Conservation (phyloP, 768 basidiomycete species). For the Collybia sordida region DNA sequence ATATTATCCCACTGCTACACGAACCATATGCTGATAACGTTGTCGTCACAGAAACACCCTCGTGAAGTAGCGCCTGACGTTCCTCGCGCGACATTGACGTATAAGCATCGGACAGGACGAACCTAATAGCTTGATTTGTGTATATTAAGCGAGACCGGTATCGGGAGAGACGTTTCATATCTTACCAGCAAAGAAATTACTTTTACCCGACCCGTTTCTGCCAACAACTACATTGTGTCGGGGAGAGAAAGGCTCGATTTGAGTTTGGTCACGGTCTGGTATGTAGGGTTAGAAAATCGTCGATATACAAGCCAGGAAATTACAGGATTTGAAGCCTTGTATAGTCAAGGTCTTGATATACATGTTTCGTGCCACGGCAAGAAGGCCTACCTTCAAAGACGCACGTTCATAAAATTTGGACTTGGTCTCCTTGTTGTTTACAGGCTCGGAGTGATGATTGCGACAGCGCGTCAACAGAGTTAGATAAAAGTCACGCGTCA, state of each 20-base stretch:
- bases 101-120: constrained; percentile 96
- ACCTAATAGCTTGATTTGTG: constrained; percentile 77
- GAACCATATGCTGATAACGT: constrained; percentile 90
- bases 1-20: not conserved
- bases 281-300: constrained; percentile 4
- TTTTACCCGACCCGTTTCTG: constrained; percentile 96
- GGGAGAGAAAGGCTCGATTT: constrained; percentile 93
- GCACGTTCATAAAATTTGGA: no score
- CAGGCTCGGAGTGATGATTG: not conserved
- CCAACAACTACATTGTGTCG: constrained; percentile 97
- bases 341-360: constrained; percentile 89
- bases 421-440: not conserved
- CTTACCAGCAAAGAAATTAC: constrained; percentile 95
- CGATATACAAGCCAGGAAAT: constrained; percentile 19
- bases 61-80: constrained; percentile 89
- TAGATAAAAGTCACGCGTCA: not conserved
- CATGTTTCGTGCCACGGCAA: constrained; percentile 37
- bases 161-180: not conserved
- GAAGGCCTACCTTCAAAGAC: not conserved
- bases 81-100: constrained; percentile 95
- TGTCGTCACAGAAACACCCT: constrained; percentile 84
- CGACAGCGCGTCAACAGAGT: no score
- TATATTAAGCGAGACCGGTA: not conserved
- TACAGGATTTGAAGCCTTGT: constrained; percentile 98
- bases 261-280: constrained; percentile 81